Percentiles rank a stretch among this genome's conserved stretches.
Conservation (phyloP, 176 grass and related monocot species). For the Otatea glauca region DNA sequence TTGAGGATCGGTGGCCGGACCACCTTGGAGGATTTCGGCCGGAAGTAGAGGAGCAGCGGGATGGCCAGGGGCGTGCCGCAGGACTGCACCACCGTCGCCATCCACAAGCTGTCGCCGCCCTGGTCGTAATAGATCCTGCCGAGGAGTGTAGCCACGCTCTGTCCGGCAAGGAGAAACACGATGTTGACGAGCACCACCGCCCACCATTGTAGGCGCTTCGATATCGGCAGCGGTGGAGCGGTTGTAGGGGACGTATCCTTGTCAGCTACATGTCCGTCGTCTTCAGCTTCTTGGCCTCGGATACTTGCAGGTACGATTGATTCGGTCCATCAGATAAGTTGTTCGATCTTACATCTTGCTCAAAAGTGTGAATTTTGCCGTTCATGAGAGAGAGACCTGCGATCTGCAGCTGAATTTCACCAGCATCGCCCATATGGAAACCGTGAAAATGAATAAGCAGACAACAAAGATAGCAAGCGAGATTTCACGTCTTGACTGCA, state of each 20-base stretch:
- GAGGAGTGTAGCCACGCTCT: slow-evolving; percentile 53
- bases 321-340: not conserved
- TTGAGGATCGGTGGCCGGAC: slow-evolving; percentile 38
- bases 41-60: slow-evolving; percentile 44
- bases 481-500: not conserved
- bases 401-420: slow-evolving; percentile 58
- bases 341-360: not conserved
- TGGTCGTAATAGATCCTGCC: slow-evolving; percentile 63
- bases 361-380: not conserved
- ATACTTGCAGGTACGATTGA: slow-evolving; percentile 31
- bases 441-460: not conserved
- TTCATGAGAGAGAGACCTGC: slow-evolving; percentile 24
- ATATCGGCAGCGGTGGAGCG: not conserved
- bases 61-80: slow-evolving; percentile 54
- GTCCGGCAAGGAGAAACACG: slow-evolving; percentile 49
- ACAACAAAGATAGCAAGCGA: not conserved
- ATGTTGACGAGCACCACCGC: slow-evolving; percentile 43
- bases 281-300: slow-evolving; percentile 4
- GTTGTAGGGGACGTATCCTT: not conserved
- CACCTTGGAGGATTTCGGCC: not conserved
- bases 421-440: slow-evolving; percentile 38
- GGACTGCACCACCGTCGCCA: slow-evolving; percentile 57
- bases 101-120: slow-evolving; percentile 56
- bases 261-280: not conserved
- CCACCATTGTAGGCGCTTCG: slow-evolving; percentile 45